These are phyloP conservation scores for Entomortierella chlamydospora DNA, from an alignment of 192 early-diverging fungal species.

Conservation along the genomic window DNA sequence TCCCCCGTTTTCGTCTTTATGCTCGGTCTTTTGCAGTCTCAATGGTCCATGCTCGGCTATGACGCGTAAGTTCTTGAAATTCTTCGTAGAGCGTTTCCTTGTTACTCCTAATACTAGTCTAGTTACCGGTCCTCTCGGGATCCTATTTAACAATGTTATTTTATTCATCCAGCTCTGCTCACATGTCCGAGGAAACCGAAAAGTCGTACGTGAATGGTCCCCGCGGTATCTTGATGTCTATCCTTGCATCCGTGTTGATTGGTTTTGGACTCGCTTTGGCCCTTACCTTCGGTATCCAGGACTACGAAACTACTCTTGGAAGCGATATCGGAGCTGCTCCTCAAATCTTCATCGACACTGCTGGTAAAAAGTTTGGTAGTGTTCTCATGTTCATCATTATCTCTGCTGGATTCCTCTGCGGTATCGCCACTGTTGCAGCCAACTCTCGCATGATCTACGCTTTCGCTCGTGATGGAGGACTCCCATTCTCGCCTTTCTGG, in stretches of 20 bases:
- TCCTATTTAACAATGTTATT: no score
- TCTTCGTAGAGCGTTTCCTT: no score
- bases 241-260: slow-evolving; percentile 43
- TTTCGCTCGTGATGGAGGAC: slow-evolving; percentile 63
- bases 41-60: slow-evolving; percentile 54
- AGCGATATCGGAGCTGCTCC: slow-evolving; percentile 38
- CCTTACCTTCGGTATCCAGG: slow-evolving; percentile 54
- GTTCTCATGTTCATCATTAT: slow-evolving; percentile 58
- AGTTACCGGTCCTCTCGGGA: no score
- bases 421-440: slow-evolving; percentile 57
- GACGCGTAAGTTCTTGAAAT: slow-evolving; percentile 55
- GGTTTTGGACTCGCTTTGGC: slow-evolving; percentile 55
- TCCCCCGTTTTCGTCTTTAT: slow-evolving; percentile 49
- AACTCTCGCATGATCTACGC: slow-evolving; percentile 63
- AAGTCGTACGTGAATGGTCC: slow-evolving; percentile 53
- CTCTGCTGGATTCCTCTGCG: slow-evolving; percentile 58
- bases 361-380: slow-evolving; percentile 51
- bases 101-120: no score
- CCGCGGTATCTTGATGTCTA: slow-evolving; percentile 51
- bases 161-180: slow-evolving; percentile 43
- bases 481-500: slow-evolving; percentile 51
- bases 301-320: slow-evolving; percentile 45
- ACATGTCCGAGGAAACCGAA: slow-evolving; percentile 58
- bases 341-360: slow-evolving; percentile 58
- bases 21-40: slow-evolving; percentile 56